These are phyloP conservation scores for Solanum rostratum DNA, from an alignment of 257 asterid species.

Conservation along the genomic window DNA sequence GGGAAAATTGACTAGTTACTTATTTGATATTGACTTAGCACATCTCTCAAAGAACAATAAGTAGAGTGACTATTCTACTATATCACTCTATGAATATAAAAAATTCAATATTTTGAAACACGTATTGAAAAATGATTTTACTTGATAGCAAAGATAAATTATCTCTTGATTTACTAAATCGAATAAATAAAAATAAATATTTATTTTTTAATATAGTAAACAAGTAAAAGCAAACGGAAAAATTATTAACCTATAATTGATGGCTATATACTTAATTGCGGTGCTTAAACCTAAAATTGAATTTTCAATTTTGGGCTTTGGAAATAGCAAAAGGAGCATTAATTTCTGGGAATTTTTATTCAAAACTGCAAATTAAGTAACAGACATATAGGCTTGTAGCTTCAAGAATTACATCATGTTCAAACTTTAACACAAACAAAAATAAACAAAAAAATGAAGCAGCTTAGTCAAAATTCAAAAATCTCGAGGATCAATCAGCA, in stretches of 20 bases:
- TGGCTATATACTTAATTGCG: background rate
- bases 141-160: no score
- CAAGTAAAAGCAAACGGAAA: no score
- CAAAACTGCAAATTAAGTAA: background rate
- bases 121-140: no score
- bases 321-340: background rate
- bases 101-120: no score
- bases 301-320: background rate
- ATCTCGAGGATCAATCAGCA: background rate
- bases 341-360: background rate
- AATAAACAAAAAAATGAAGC: background rate
- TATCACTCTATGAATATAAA: background rate
- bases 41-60: accelerated
- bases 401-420: background rate
- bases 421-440: background rate
- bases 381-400: background rate
- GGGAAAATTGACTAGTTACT: background rate
- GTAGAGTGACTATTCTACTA: background rate
- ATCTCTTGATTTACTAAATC: no score
- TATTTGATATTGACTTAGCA: background rate
- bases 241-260: background rate
- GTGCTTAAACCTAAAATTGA: background rate
- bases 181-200: no score
- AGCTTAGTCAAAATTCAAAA: background rate
- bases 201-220: no score